Percentiles rank a stretch among this genome's conserved stretches.
Conservation (phyloP, 768 basidiomycete genomes). For the Tulasnella sp. region DNA sequence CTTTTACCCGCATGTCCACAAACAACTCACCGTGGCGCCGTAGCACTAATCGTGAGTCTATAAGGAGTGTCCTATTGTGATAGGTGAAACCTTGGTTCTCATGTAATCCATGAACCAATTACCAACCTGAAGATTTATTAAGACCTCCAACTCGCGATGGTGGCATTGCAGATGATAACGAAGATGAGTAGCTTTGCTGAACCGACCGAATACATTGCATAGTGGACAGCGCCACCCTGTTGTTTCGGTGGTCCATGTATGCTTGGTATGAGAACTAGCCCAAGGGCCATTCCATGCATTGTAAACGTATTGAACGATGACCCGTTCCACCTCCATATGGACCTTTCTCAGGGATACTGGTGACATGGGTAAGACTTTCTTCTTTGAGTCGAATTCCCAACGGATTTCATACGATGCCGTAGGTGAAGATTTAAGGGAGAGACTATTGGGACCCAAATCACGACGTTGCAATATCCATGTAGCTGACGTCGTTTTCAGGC, state of each 20-base stretch:
- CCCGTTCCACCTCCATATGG: neutral
- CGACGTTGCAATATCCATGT: neutral
- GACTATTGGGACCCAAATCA: neutral
- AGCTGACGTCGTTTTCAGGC: no score
- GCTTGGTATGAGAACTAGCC: no score
- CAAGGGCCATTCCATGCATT: no score
- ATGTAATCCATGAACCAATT: neutral
- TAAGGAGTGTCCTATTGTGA: no score
- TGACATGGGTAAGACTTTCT: no score
- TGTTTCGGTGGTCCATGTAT: constrained; percentile 1
- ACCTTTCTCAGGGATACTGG: neutral
- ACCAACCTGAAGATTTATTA: constrained; percentile 28
- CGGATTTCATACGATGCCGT: neutral
- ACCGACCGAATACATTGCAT: constrained; percentile 36
- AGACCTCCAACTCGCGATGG: constrained; percentile 31
- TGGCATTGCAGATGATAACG: constrained; percentile 38
- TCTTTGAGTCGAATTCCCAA: no score
- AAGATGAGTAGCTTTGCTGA: constrained; percentile 34
- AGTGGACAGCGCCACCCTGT: constrained; percentile 38
- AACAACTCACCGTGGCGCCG: no score
- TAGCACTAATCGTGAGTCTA: no score
- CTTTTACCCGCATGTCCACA: no score
- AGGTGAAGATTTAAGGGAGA: neutral
- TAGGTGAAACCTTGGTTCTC: neutral
- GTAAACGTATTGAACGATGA: neutral